These are phyloP conservation scores for Trichoderma breve DNA, from an alignment of 2,329 filamentous ascomycete species.

Conservation along the genomic window DNA sequence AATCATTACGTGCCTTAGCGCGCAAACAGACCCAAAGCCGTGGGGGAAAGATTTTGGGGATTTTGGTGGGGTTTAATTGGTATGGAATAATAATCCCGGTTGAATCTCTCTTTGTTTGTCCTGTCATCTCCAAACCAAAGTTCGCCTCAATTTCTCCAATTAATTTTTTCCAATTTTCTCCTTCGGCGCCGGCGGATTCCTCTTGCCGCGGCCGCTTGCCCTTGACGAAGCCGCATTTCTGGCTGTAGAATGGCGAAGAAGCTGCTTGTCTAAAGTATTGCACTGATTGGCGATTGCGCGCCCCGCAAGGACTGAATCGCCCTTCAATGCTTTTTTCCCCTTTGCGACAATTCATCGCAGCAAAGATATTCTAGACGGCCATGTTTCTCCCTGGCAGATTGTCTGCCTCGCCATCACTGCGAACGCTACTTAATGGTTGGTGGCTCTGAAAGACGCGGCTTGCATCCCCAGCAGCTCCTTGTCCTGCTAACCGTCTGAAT, in stretches of 20 bases:
- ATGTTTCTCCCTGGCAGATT: constrained; percentile 23
- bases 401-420: constrained; percentile 24
- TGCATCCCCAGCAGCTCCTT: background rate
- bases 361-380: constrained; percentile 21
- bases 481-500: background rate
- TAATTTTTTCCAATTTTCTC: background rate
- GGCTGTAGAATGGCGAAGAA: constrained; percentile 4
- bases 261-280: constrained; percentile 1
- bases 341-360: constrained; percentile 16
- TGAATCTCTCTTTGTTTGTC: background rate
- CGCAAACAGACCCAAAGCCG: background rate
- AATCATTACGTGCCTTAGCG: constrained; percentile 16
- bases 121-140: background rate
- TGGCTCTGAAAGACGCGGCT: background rate
- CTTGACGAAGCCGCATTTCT: background rate
- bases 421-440: constrained; percentile 20
- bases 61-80: constrained; percentile 6
- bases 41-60: background rate
- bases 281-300: constrained; percentile 15
- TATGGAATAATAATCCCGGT: background rate
- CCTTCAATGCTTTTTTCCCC: background rate
- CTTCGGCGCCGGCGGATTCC: constrained; percentile 3
- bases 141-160: background rate
- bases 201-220: background rate
- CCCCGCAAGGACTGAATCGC: constrained; percentile 9